Conservation (phyloP, 805 yeast species). For the Pichia thaimueangensis region DNA sequence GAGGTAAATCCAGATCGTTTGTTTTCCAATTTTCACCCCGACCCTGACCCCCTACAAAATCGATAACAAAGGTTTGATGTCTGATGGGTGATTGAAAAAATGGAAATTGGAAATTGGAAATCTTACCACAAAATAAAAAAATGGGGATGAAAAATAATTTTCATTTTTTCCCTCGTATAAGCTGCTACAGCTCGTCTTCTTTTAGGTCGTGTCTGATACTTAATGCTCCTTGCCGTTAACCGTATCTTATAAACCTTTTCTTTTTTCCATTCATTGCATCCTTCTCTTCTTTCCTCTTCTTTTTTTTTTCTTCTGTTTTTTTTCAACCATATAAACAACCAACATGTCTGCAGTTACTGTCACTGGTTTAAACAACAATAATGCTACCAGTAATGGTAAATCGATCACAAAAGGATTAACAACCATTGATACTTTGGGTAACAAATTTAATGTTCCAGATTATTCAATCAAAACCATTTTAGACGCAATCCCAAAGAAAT, state of each 20-base stretch:
- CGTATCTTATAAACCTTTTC: background rate
- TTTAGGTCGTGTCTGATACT: too few species aligned
- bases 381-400: slow-evolving; percentile 27
- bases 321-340: background rate
- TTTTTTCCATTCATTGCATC: background rate
- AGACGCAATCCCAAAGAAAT: slow-evolving; percentile 63
- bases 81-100: too few species aligned
- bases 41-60: too few species aligned
- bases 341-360: slow-evolving; percentile 30
- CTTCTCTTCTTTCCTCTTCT: background rate
- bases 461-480: slow-evolving; percentile 70
- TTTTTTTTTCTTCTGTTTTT: background rate
- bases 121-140: too few species aligned
- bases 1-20: too few species aligned
- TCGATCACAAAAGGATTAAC: slow-evolving; percentile 28
- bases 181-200: too few species aligned
- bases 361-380: slow-evolving; percentile 35
- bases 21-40: too few species aligned
- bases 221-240: too few species aligned
- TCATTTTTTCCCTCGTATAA: too few species aligned
- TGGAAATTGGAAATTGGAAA: too few species aligned
- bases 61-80: too few species aligned
- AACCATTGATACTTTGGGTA: slow-evolving; percentile 56
- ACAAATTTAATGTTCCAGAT: slow-evolving; percentile 67
- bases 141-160: too few species aligned